Base-by-base conservation (phyloP, 371 early-diverging fungal species). In the Blastocladiella emersonii region DNA sequence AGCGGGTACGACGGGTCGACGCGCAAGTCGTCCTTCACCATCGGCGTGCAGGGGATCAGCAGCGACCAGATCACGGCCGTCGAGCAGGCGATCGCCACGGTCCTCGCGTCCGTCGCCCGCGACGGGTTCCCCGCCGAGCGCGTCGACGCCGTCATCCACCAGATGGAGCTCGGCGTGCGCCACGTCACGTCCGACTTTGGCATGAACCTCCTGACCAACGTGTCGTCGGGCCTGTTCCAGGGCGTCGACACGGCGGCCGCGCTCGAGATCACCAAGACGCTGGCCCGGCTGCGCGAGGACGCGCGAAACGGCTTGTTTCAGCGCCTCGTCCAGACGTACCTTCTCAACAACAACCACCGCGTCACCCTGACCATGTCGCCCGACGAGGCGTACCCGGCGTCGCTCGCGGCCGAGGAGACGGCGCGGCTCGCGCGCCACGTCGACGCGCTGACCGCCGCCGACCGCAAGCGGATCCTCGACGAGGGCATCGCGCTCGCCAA, bases 151-250 rank as follows among this genome's bases (percentile, higher is more conserved):
- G 85, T 87, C 19, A 75, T 96, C 63, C 94, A 93, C 65, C 89
- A 86, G 65, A 85, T 90, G 68, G 95, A 95, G 72, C 78, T 96
- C 32, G 85, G 85, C 3, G 82, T 90, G 62, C 89, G 90, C 65
- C 93, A 94, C 76, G 88, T 84, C 76, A 77, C 86, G 2, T 84
- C 91, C 1, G 81, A 86, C 70, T 96, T 94, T 78, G 95, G 95
- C 21, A 76, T 96, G 72, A 75, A 73, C 6, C 69, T 94, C 27
- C 85, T 90, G 82, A 85, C 89, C 61, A 80, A 82, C 21, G 68
- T 92, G 35, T 76, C 86, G 1, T 81, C 87, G 25, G 82, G 87
- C 23, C 91, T 92, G 92, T 85, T 92, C 69, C 91, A 94, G 67
- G 90, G 87, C n/a, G 85, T 79, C 23, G 82, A 93, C 63, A 92